Base-by-base conservation (phyloP, 164 flowering plant species). In the Umbellularia californica region DNA sequence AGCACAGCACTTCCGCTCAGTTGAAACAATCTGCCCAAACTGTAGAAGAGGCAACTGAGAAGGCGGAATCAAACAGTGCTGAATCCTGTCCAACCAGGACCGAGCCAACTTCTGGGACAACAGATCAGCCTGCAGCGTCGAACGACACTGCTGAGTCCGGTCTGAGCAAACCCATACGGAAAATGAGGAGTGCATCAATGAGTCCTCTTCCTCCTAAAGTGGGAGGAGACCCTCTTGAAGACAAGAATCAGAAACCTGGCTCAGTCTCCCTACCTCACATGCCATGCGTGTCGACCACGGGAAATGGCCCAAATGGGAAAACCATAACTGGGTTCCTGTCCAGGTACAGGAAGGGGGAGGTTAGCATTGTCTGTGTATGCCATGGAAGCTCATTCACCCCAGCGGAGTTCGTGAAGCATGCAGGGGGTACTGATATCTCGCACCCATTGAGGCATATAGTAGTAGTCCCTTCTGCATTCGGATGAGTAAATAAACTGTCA, bases 311-410 rank as follows among this genome's bases (percentile, higher is more conserved):
- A 0, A 83, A 86, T 50, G 94, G 94, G 74, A 90, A 84, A 77
- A 90, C 87, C 30, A 69, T 92, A 1, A 85, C 76, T 12, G 94
- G 94, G 33, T 86, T 92, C 70, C 78, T 92, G 82, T 88, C 88
- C 81, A 83, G 85, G 72, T 92, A 90, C 69, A 79, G 83, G 1
- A 87, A 85, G 51, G 28, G 82, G 5, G 94, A 92, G 80, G 87
- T 92, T 6, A 83, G 85, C 80, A 90, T 90, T 11, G 68, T 90
- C 22, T 92, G 97, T 68, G 91, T 90, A 15, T 92, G 97, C 82
- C 97, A 92, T 78, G 97, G 97, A 51, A 80, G 69, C 66, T 86
- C 85, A 3, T 88, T 92, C 77, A 82, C 91, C 2, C 97, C 97
- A 0, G 88, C 90, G 2, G 90, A 84, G 81, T 92, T 92, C 60